Evolutionary conservation across 352 stramenopile genomes (phyloP), one percentile per base, ranked within the genome.

Genomic region (Blastocystis sp.): DNA sequence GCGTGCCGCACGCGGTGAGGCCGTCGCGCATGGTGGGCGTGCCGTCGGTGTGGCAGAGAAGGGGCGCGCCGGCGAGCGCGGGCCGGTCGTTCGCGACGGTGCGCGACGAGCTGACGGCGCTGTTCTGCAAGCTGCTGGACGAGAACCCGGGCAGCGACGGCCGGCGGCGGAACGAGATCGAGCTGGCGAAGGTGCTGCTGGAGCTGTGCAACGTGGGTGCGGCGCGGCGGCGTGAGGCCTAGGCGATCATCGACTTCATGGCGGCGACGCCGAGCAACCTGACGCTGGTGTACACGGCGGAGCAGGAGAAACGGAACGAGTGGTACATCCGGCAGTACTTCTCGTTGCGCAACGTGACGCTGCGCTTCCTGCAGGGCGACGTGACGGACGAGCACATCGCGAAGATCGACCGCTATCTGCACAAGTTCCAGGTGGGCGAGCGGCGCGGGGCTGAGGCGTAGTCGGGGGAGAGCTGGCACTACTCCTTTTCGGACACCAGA

Each of bases 201-300:
- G 74, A 84, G 74, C 45, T 84, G 21, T 84, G 74, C 48, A 84
- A 53, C 11, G 74, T 84, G 56, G 9, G 53, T 0, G 23, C 23
- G 28, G 23, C 34, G n/a, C 34, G n/a, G 10, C 23, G 14, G 19
- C 5, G 10, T 41, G 38, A 40, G 5, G 9, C 4, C 2, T 69
- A 84, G 74, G 65, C 64, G 21, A 84, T 84, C 28, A 48, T 84
- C 10, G 74, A 84, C 28, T 84, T 48, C 65, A 41, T 84, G 11
- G 5, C 74, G 3, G 48, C 34, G 14, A 66, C 48, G 74, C 10
- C 74, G 2, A 48, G 48, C 17, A 43, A 28, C 19, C 11, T 67
- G 1, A 53, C n/a, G 38, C 59, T 84, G 38, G 23, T 5, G 3
- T 67, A 66, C 56, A 59, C 74, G 17, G 43, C n/a, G 1, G 34